Base-by-base conservation (phyloP, 2,329 filamentous ascomycete species). In the Colletotrichum graminicola region DNA sequence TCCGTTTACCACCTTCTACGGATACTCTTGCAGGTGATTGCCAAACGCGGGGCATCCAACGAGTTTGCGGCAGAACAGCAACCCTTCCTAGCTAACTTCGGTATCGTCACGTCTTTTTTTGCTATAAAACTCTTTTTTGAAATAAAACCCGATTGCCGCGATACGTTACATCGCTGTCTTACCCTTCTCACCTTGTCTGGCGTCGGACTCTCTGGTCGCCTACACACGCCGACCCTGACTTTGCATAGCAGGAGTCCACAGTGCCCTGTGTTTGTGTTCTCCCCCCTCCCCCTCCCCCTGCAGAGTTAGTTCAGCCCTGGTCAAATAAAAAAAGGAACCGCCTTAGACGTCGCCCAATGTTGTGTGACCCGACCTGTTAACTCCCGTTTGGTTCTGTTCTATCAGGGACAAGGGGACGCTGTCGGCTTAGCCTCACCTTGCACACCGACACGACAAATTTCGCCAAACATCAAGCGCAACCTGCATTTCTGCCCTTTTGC, bases 371-470 rank as follows among this genome's bases (percentile, higher is more conserved):
- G 59, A 49, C 39, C 59, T 60, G 65, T 54, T 65, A 69, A 55
- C 47, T 54, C 36, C 69, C 45, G 52, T 23, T n/a, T 29, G 61
- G 64, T 62, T 54, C 68, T 43, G 41, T 62, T 54, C 52, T 67
- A 36, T 26, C 57, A 67, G 64, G 49, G 51, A 54, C 64, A 67
- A 36, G 64, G 56, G 51, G 26, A 26, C 55, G n/a, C 21, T 41
- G 39, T 39, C 39, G n/a, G 64, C 29, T 66, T 69, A 64, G 65
- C 68, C 29, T 69, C 65, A 68, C 52, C 68, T 63, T 63, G 34
- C 39, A 72, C 66, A 71, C 68, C 65, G 65, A 71, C 64, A 71
- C 64, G 45, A 54, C 59, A 56, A 51, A 60, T 56, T 67, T 60
- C 63, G 60, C 16, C 49, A 68, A 47, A 56, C 61, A 29, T 41